phyloP scores from a whole-genome alignment of 2,329 filamentous ascomycete genomes.

The Pseudophaeomoniella oleicola region DNA sequence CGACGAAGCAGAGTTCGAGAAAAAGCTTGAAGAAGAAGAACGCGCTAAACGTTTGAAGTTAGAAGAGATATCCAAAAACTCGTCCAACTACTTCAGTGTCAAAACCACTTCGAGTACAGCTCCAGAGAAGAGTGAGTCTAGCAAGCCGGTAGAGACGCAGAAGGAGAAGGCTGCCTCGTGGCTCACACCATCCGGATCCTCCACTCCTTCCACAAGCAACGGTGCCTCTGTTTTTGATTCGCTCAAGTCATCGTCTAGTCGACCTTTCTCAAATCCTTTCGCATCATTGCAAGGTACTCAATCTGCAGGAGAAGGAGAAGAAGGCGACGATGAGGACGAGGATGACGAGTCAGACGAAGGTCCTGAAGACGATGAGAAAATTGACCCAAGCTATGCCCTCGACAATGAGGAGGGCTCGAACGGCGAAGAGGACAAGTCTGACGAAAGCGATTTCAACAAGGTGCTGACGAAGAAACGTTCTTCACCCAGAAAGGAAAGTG shows the following conservation, averaged over 20 bases:
- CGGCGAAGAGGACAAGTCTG: constrained; percentile 5
- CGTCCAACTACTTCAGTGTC: constrained; percentile 2
- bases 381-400: constrained; percentile 1
- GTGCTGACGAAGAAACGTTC: constrained; percentile 10
- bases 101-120: constrained; percentile 17
- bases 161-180: constrained; percentile 9
- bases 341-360: constrained; percentile 8
- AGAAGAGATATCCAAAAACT: constrained; percentile 20
- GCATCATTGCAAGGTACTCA: background rate
- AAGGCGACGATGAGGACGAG: constrained; percentile 2
- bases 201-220: constrained; percentile 4
- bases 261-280: background rate
- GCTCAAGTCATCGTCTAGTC: background rate
- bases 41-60: constrained; percentile 28
- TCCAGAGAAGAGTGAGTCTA: constrained; percentile 6
- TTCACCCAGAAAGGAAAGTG: background rate
- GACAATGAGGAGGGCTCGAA: constrained; percentile 5
- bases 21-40: constrained; percentile 29
- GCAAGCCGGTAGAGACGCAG: background rate
- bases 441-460: constrained; percentile 17
- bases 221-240: background rate
- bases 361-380: constrained; percentile 4
- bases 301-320: constrained; percentile 1
- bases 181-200: constrained; percentile 2
- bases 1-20: constrained; percentile 33